phyloP scores from a whole-genome alignment of 305 asterid species.

The Withania somnifera region DNA sequence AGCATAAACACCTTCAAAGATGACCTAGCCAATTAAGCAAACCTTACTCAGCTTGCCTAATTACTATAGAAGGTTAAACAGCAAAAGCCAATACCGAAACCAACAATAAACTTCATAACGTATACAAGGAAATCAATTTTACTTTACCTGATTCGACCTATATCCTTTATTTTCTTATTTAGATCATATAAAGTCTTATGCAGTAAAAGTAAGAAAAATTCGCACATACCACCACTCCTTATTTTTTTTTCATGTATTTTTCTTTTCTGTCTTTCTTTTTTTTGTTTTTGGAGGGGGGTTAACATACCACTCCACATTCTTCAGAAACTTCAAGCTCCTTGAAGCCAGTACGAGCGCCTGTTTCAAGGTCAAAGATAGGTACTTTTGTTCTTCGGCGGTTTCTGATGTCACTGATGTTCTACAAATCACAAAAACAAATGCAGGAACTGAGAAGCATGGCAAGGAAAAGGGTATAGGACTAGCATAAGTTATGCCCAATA shows the following conservation, averaged over 20 bases:
- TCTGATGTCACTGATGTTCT: conserved; percentile 84
- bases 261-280: not conserved
- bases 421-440: conserved; percentile 16
- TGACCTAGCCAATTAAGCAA: conserved; percentile 46
- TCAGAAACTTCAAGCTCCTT: conserved; percentile 92
- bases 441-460: not conserved
- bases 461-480: not conserved
- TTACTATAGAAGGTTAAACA: not conserved
- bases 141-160: not conserved
- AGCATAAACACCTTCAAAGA: conserved; percentile 98
- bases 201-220: not conserved
- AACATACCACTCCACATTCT: conserved; percentile 91
- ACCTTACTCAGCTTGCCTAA: not conserved
- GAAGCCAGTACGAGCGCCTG: conserved; percentile 84
- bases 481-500: not conserved
- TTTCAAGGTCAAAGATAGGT: conserved; percentile 87
- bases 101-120: not conserved
- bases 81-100: not conserved
- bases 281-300: not conserved
- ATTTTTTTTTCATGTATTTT: conserved; percentile 32
- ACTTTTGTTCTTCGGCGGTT: conserved; percentile 64
- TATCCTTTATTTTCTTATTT: not conserved
- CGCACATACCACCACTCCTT: conserved; percentile 81
- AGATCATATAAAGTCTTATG: not conserved
- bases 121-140: not conserved